Evolutionary conservation across 176 grass and related monocot species (phyloP).

Genomic region (Musa schizocarpa): DNA sequence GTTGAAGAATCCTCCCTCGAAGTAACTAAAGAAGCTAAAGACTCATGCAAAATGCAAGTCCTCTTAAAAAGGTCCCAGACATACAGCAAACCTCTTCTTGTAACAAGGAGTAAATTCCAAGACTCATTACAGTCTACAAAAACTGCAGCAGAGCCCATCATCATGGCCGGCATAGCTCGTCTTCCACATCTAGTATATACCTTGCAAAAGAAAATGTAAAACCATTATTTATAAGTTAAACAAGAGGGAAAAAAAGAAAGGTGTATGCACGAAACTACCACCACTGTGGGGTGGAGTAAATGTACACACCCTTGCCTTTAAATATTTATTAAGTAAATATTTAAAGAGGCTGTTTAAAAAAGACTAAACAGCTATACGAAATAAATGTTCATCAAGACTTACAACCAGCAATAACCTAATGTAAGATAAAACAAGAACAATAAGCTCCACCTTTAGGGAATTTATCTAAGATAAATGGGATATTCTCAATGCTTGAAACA

Average conservation of each 20-base stretch:
- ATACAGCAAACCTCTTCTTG: slow-evolving; percentile 69
- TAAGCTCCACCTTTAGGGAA: no score
- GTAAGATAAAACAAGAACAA: no score
- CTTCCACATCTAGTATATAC: slow-evolving; percentile 85
- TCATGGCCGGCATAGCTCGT: slow-evolving; percentile 76
- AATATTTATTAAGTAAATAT: no score
- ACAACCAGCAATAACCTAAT: no score
- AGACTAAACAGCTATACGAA: no score
- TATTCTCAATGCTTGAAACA: no score
- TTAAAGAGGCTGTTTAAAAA: no score
- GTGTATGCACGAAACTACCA: no score
- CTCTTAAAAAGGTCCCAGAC: slow-evolving; percentile 82
- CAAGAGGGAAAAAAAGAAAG: neutral
- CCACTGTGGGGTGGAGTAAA: no score
- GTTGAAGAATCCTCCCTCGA: slow-evolving; percentile 37
- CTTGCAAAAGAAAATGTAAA: slow-evolving; percentile 27
- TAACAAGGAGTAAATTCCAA: slow-evolving; percentile 84
- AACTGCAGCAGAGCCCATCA: slow-evolving; percentile 77
- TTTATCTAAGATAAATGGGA: no score
- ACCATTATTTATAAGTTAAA: slow-evolving; percentile 7
- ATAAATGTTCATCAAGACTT: no score
- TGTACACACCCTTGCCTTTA: no score
- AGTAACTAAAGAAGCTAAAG: slow-evolving; percentile 57
- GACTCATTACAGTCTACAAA: slow-evolving; percentile 83
- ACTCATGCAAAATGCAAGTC: slow-evolving; percentile 71